Evolutionary conservation across 192 early-diverging fungal species (phyloP).

Genomic region (Coemansia interrupta): DNA sequence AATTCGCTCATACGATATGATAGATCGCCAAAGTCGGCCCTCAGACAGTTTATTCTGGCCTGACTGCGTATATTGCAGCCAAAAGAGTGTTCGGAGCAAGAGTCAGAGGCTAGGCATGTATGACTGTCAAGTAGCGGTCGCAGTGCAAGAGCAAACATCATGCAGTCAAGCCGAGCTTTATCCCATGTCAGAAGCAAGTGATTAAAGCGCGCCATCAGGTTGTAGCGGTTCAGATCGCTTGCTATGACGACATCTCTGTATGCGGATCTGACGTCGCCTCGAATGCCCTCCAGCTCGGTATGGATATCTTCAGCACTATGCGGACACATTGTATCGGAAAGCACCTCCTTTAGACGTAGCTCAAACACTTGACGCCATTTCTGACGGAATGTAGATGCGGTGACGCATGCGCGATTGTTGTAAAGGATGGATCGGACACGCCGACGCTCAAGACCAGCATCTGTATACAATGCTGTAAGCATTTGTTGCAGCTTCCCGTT

Average conservation of each 20-base stretch:
- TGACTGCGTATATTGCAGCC: conserved; percentile 4
- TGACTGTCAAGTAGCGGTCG: conserved; percentile 11
- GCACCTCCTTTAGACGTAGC: neutral
- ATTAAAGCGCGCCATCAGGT: conserved; percentile 36
- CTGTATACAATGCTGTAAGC: conserved; percentile 10
- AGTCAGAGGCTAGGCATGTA: neutral
- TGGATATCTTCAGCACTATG: neutral
- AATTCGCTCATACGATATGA: conserved; percentile 16
- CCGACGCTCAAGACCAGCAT: conserved; percentile 17
- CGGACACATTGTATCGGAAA: neutral
- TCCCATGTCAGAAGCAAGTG: conserved; percentile 29
- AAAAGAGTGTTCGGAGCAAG: no score
- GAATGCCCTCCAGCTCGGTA: conserved; percentile 6
- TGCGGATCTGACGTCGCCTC: conserved; percentile 15
- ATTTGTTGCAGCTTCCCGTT: neutral
- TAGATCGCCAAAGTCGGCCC: conserved; percentile 46
- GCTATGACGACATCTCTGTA: conserved; percentile 18
- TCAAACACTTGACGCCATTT: conserved; percentile 22
- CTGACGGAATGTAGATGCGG: conserved; percentile 20
- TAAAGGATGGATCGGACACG: conserved; percentile 27
- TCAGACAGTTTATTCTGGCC: conserved; percentile 17
- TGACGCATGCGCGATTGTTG: conserved; percentile 30
- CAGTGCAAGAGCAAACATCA: conserved; percentile 27
- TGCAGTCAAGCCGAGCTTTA: conserved; percentile 21
- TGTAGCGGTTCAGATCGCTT: conserved; percentile 25